Evolutionary conservation across 2,329 filamentous ascomycete species (phyloP).

Genomic region (Fusarium globosum): DNA sequence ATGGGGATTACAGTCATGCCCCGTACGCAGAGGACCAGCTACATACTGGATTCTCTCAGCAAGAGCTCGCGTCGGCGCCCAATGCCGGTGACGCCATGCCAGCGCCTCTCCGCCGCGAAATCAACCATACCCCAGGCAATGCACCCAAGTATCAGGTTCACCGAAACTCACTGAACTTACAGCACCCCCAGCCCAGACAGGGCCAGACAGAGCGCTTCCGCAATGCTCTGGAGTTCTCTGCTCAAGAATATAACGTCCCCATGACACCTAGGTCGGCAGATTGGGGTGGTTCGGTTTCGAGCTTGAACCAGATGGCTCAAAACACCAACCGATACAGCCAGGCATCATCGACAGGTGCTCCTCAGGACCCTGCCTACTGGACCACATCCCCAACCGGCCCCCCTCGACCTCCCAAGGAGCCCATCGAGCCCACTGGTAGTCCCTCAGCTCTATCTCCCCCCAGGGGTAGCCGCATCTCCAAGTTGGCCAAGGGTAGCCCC

Average conservation of each 20-base stretch:
- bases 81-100: slow-evolving; percentile 41
- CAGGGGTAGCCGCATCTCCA: slow-evolving; percentile 60
- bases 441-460: slow-evolving; percentile 57
- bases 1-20: slow-evolving; percentile 65
- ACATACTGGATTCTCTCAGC: slow-evolving; percentile 66
- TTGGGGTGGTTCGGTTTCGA: slow-evolving; percentile 71
- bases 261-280: slow-evolving; percentile 70
- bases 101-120: slow-evolving; percentile 53
- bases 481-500: slow-evolving; percentile 65
- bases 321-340: slow-evolving; percentile 62
- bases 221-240: slow-evolving; percentile 77
- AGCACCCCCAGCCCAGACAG: slow-evolving; percentile 81
- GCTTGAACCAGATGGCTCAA: slow-evolving; percentile 63
- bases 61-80: slow-evolving; percentile 49
- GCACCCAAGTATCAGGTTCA: slow-evolving; percentile 87
- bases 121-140: slow-evolving; percentile 69
- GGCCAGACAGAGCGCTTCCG: slow-evolving; percentile 81
- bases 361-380: slow-evolving; percentile 57
- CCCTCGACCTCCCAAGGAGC: slow-evolving; percentile 72
- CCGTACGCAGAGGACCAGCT: slow-evolving; percentile 71
- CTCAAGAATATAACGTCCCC: slow-evolving; percentile 72
- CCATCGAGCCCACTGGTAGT: slow-evolving; percentile 59
- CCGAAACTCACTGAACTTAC: slow-evolving; percentile 81
- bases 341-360: slow-evolving; percentile 50
- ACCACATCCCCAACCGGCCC: slow-evolving; percentile 59